phyloP scores from a whole-genome alignment of 2,329 filamentous ascomycete species.

The Aureobasidium subglaciale region DNA sequence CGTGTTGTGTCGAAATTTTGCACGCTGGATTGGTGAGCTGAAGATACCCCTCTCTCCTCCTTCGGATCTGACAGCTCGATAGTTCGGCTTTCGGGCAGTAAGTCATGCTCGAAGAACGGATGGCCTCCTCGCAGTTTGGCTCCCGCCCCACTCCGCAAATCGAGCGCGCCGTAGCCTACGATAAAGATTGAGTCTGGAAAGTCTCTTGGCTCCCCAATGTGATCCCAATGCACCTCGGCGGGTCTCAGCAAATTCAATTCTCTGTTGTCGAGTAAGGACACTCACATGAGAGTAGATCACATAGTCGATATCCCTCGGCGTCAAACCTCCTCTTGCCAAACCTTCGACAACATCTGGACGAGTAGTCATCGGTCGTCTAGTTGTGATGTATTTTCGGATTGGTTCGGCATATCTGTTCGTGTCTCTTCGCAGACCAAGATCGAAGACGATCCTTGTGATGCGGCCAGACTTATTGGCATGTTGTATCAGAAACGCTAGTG shows the following conservation, averaged over 20 bases:
- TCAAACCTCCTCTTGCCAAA: conserved; percentile 33
- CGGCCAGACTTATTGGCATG: conserved; percentile 32
- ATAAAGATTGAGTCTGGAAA: conserved; percentile 44
- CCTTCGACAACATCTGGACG: conserved; percentile 38
- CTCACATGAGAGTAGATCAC: conserved; percentile 43
- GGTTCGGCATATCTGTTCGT: conserved; percentile 36
- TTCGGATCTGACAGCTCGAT: conserved; percentile 17
- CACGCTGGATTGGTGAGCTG: background rate
- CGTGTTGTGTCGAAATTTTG: background rate
- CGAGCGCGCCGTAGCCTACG: conserved; percentile 43
- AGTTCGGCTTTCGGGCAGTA: conserved; percentile 33
- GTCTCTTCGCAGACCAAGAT: conserved; percentile 46
- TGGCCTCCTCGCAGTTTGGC: conserved; percentile 27
- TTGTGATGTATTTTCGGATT: conserved; percentile 40
- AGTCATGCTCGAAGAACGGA: conserved; percentile 38
- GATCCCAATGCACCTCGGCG: conserved; percentile 47
- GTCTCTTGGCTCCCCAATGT: conserved; percentile 49
- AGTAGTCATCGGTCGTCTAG: conserved; percentile 39
- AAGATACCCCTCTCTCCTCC: too few species aligned
- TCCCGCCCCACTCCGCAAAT: conserved; percentile 31
- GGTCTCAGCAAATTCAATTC: background rate
- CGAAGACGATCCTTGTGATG: conserved; percentile 42
- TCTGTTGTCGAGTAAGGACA: too few species aligned
- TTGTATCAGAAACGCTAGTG: conserved; percentile 46
- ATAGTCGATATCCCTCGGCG: conserved; percentile 31